phyloP scores from a whole-genome alignment of 1,284 basidiomycete genomes.

The Cerioporus squamosus region DNA sequence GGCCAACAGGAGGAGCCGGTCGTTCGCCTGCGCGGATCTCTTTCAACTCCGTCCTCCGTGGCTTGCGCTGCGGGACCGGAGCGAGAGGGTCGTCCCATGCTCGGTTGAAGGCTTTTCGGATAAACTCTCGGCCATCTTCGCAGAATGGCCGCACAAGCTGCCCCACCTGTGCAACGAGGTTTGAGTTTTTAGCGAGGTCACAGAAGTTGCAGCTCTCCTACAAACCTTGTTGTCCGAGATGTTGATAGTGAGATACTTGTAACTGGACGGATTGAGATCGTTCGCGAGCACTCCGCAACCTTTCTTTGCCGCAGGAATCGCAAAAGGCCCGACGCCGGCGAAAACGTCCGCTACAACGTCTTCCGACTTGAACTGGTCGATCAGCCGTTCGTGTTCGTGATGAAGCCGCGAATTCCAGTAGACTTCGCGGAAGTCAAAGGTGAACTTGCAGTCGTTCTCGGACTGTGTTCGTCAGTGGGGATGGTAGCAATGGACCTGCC shows the following conservation, averaged over 20 bases:
- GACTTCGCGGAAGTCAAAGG: conserved; percentile 93
- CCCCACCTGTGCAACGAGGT: conserved; percentile 55
- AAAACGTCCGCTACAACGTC: conserved; percentile 93
- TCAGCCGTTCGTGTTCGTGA: conserved; percentile 88
- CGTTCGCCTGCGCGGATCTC: conserved; percentile 25
- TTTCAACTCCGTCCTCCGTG: conserved; percentile 47
- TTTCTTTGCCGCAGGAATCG: conserved; percentile 90
- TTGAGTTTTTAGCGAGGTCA: not conserved
- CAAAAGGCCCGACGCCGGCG: conserved; percentile 98
- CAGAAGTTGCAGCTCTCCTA: conserved; percentile 10
- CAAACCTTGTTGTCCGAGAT: conserved; percentile 74
- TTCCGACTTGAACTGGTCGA: conserved; percentile 66
- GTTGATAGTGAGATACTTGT: conserved; percentile 80
- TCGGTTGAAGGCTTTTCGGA: conserved; percentile 58
- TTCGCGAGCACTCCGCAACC: conserved; percentile 91
- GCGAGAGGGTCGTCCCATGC: conserved; percentile 70
- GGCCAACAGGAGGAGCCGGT: conserved; percentile 19
- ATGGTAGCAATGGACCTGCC: not conserved
- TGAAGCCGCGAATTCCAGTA: conserved; percentile 99
- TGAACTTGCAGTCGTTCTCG: conserved; percentile 86
- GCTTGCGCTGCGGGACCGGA: conserved; percentile 51
- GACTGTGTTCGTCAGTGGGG: conserved; percentile 46
- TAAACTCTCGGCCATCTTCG: conserved; percentile 87
- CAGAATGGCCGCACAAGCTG: conserved; percentile 72
- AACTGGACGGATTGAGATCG: conserved; percentile 92